These are phyloP conservation scores for Deuterostichococcus epilithicus DNA, from an alignment of 139 green algal genomes.

Conservation along the genomic window DNA sequence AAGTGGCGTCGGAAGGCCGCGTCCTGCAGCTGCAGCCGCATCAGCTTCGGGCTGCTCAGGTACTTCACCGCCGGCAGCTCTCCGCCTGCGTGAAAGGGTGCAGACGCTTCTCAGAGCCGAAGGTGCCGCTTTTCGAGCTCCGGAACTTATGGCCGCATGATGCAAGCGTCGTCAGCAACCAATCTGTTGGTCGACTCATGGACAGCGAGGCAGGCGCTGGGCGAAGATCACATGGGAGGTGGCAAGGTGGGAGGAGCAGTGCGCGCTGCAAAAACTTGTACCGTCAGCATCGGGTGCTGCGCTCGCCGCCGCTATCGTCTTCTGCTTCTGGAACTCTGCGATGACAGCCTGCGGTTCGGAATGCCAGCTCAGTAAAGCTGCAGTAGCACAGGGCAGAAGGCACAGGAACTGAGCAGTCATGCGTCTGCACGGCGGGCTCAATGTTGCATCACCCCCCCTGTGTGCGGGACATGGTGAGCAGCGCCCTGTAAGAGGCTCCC, in stretches of 20 bases:
- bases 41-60: constrained; percentile 69
- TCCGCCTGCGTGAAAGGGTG: not conserved
- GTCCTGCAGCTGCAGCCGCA: constrained; percentile 74
- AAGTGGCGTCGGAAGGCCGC: constrained; percentile 72
- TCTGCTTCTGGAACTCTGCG: constrained; percentile 28
- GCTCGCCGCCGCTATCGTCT: not conserved
- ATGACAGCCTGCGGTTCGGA: constrained; percentile 22
- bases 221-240: not conserved
- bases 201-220: not conserved
- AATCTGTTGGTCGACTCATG: not conserved
- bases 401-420: too few relatives aligned
- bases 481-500: not conserved
- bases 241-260: not conserved
- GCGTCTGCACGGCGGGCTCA: too few relatives aligned
- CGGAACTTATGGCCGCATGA: too few relatives aligned
- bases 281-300: not conserved
- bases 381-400: too few relatives aligned
- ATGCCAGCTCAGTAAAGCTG: too few relatives aligned
- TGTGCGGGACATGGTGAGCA: constrained; percentile 16
- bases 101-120: too few relatives aligned
- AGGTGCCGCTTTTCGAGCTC: too few relatives aligned
- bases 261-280: not conserved
- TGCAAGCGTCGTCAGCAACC: constrained; percentile 4
- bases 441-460: too few relatives aligned
- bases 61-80: constrained; percentile 53